phyloP scores from a whole-genome alignment of 345 rosid genomes.

The Eucalyptus sp. region DNA sequence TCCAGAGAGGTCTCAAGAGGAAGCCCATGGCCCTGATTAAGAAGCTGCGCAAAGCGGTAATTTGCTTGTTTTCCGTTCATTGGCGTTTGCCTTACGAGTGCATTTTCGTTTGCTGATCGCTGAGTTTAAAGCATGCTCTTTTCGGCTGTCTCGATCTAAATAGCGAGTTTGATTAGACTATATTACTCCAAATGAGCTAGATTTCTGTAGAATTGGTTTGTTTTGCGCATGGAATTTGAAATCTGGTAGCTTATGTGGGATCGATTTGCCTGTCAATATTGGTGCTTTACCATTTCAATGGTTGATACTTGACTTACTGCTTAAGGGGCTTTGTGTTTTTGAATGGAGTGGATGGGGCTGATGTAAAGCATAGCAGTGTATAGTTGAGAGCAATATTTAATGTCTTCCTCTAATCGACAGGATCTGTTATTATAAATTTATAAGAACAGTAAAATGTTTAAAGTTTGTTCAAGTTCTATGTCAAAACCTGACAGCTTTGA shows the following conservation, averaged over 20 bases:
- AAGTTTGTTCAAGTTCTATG: not conserved
- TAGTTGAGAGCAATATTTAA: not conserved
- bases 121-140: not conserved
- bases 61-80: not conserved
- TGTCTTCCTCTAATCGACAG: not conserved
- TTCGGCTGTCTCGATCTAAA: not conserved
- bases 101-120: not conserved
- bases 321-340: not conserved
- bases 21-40: constrained; percentile 85
- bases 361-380: not conserved
- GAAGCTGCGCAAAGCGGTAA: constrained; percentile 82
- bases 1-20: constrained; percentile 81
- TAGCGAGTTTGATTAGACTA: not conserved
- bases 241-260: not conserved
- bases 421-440: not conserved
- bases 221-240: not conserved
- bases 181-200: not conserved
- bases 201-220: not conserved
- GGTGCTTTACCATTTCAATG: not conserved
- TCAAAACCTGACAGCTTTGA: not conserved
- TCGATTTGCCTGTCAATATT: not conserved
- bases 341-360: not conserved
- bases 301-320: not conserved
- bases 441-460: not conserved
- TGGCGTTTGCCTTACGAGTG: not conserved